Evolutionary conservation across 2,329 filamentous ascomycete species (phyloP).

Genomic region (Colletotrichum tanaceti): DNA sequence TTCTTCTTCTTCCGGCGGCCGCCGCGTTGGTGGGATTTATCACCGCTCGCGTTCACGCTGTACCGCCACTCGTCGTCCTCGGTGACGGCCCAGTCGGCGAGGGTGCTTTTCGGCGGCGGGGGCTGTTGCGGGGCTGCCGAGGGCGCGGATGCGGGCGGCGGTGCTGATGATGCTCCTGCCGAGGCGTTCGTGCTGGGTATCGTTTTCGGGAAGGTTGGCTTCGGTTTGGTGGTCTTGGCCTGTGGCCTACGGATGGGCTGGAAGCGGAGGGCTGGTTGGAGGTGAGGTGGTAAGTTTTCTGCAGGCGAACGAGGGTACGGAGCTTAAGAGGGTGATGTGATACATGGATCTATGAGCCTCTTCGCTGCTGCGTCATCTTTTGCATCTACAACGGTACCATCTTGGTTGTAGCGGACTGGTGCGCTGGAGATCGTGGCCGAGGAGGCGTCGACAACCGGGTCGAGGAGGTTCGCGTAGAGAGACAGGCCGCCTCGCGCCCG

Average conservation of each 20-base stretch:
- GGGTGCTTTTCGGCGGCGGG: slow-evolving; percentile 70
- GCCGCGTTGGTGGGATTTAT: slow-evolving; percentile 78
- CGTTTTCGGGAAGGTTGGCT: slow-evolving; percentile 67
- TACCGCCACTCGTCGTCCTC: slow-evolving; percentile 87
- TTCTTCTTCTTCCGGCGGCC: slow-evolving; percentile 84
- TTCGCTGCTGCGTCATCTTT: slow-evolving; percentile 65
- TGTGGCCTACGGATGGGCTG: slow-evolving; percentile 87
- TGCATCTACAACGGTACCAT: slow-evolving; percentile 59
- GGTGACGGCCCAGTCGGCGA: slow-evolving; percentile 83
- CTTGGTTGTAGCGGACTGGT: slow-evolving; percentile 77
- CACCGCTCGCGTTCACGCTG: slow-evolving; percentile 48
- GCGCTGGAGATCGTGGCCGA: slow-evolving; percentile 79
- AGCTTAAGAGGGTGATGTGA: slow-evolving; percentile 20
- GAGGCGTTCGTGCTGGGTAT: slow-evolving; percentile 50
- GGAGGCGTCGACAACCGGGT: slow-evolving; percentile 59
- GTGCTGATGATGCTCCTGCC: slow-evolving; percentile 45
- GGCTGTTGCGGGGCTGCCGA: slow-evolving; percentile 50
- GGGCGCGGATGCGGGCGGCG: slow-evolving; percentile 53
- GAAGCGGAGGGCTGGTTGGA: slow-evolving; percentile 75
- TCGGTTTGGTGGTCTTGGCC: slow-evolving; percentile 67
- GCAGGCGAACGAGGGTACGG: slow-evolving; percentile 46
- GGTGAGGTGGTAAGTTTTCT: slow-evolving; percentile 2
- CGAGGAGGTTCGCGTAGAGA: slow-evolving; percentile 86
- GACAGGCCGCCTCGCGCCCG: slow-evolving; percentile 68
- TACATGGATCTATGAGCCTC: slow-evolving; percentile 65